Evolutionary conservation across 2,329 filamentous ascomycete genomes (phyloP), one percentile per base, ranked within the genome.

Genomic region (Hypoxylon sp.): DNA sequence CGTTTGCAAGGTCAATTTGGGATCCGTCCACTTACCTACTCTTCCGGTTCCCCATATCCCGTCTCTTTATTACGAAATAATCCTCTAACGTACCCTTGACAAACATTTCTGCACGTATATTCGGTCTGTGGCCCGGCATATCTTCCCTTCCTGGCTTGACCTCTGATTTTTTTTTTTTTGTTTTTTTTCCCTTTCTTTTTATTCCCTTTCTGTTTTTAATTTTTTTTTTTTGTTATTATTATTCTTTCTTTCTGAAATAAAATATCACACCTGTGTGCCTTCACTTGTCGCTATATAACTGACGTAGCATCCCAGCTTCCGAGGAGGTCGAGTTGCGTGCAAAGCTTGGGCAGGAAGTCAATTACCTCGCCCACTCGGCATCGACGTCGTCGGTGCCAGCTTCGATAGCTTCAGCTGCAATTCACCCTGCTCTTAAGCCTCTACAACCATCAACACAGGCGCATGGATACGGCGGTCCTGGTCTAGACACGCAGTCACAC

Each of bases 1-100:
- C 64, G 62, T 63, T n/a, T 64, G 55, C 63, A 65, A 63, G 62
- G 67, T 63, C 67, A 65, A 63, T 65, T 62, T 62, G 29, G 55
- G 61, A 64, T 61, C 60, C 64, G 54, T 60, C 55, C 58, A 50
- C 53, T 63, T 67, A 52, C 53, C 62, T 67, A 52, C 62, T 56
- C 60, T 56, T 67, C 56, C 55, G 48, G 56, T 57, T n/a, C 50
- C 45, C 67, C 60, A 53, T 60, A 62, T 63, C 48, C n/a, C n/a
- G n/a, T n/a, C n/a, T n/a, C 57, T 64, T 60, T 60, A 66, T 65
- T 69, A 68, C 58, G 59, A 66, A 67, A 63, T 67, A 65, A 60
- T 62, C 62, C 61, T 60, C 58, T 62, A 35, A 35, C 31, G 41
- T 49, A 57, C 45, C 60, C 62, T 61, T 56, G 53, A 60, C 63